Conservation (phyloP, 2,329 filamentous ascomycete species). For the Fusarium temperatum region DNA sequence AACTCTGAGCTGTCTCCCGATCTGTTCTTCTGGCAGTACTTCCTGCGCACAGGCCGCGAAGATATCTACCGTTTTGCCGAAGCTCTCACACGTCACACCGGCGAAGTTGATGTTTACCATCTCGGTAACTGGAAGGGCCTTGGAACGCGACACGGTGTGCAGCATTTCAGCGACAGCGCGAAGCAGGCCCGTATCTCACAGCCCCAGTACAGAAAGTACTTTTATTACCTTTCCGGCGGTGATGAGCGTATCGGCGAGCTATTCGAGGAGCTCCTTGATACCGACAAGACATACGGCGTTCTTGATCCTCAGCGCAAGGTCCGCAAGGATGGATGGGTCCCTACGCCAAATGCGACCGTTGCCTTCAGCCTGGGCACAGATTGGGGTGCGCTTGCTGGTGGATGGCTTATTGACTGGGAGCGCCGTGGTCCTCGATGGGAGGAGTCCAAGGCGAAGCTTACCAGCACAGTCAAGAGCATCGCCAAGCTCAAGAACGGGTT, state of each 20-base stretch:
- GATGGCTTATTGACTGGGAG: constrained; percentile 70
- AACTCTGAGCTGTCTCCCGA: constrained; percentile 71
- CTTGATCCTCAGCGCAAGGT: constrained; percentile 69
- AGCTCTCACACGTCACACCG: constrained; percentile 65
- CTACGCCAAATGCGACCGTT: constrained; percentile 52
- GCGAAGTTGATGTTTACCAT: constrained; percentile 71
- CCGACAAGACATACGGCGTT: constrained; percentile 60
- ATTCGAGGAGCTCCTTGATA: constrained; percentile 59
- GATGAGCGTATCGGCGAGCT: constrained; percentile 67
- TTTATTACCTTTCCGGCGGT: constrained; percentile 66
- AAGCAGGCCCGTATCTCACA: constrained; percentile 69
- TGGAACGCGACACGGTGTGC: constrained; percentile 69
- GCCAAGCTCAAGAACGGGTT: constrained; percentile 66
- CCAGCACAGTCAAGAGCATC: constrained; percentile 59
- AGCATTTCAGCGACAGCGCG: constrained; percentile 68
- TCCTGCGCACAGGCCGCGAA: constrained; percentile 65
- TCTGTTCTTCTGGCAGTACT: constrained; percentile 70
- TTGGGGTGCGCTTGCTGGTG: constrained; percentile 65
- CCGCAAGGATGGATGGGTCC: constrained; percentile 60
- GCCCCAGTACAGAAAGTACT: constrained; percentile 63
- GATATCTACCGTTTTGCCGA: constrained; percentile 69
- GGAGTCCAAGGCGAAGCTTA: constrained; percentile 61
- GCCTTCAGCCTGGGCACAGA: constrained; percentile 66
- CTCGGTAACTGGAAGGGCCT: constrained; percentile 65
- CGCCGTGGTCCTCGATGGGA: constrained; percentile 62